Evolutionary conservation across 2,329 filamentous ascomycete species (phyloP).

Genomic region (Fusarium denticulatum): DNA sequence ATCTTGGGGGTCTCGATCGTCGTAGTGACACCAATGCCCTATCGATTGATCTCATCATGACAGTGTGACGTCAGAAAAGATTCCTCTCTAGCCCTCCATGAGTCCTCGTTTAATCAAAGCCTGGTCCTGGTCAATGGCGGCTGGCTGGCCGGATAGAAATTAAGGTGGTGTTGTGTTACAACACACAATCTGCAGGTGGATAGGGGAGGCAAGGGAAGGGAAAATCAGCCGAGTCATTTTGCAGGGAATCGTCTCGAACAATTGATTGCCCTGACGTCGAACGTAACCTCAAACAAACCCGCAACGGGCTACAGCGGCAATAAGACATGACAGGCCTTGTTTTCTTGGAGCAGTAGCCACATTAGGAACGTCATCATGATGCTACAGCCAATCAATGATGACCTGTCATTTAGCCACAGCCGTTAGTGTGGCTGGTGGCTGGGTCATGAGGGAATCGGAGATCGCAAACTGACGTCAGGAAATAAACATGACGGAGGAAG

Average conservation of each 20-base stretch:
- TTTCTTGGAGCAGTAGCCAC: slow-evolving; percentile 23
- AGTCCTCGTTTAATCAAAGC: slow-evolving; percentile 7
- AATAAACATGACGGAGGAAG: slow-evolving; percentile 18
- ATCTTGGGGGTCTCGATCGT: slow-evolving; percentile 18
- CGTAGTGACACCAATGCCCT: slow-evolving; percentile 14
- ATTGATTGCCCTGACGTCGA: slow-evolving; percentile 27
- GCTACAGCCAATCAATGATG: slow-evolving; percentile 7
- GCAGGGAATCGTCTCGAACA: slow-evolving; percentile 18
- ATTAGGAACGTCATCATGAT: slow-evolving; percentile 16
- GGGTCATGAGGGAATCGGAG: slow-evolving; percentile 29
- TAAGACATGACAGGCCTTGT: slow-evolving; percentile 23
- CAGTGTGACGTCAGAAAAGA: slow-evolving; percentile 30
- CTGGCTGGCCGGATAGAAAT: background rate
- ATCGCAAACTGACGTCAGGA: slow-evolving; percentile 34
- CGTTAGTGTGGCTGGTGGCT: slow-evolving; percentile 23
- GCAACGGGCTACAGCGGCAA: slow-evolving; percentile 25
- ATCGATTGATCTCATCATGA: slow-evolving; percentile 37
- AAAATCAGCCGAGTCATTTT: slow-evolving; percentile 23
- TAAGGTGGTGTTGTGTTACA: slow-evolving; percentile 8
- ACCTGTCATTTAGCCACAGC: slow-evolving; percentile 15
- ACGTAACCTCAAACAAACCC: slow-evolving; percentile 26
- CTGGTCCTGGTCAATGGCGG: background rate
- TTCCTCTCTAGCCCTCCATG: background rate
- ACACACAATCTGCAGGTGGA: background rate
- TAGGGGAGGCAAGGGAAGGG: background rate